These are phyloP conservation scores for Colletotrichum zoysiae DNA, from an alignment of 2,329 filamentous ascomycete species.

Conservation along the genomic window DNA sequence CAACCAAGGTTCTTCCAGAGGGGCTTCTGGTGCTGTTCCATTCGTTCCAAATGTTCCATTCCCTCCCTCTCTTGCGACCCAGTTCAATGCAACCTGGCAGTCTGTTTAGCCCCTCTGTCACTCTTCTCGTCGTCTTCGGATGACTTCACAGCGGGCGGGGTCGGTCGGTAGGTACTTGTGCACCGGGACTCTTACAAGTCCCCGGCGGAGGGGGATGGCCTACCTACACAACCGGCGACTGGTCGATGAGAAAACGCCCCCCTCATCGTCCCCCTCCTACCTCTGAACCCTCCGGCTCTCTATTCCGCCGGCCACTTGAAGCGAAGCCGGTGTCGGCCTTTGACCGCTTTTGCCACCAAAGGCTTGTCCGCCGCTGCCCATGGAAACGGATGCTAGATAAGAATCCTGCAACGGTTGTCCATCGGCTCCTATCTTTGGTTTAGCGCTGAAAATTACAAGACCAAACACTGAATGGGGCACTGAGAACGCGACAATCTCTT, in stretches of 20 bases:
- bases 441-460: conserved; percentile 22
- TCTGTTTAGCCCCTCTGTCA: conserved; percentile 10
- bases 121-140: conserved; percentile 23
- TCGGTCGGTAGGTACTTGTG: conserved; percentile 15
- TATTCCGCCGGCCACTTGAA: conserved; percentile 17
- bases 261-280: background rate
- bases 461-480: background rate
- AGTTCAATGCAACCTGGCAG: conserved; percentile 18
- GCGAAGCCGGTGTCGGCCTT: conserved; percentile 32
- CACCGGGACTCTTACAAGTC: conserved; percentile 19
- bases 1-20: conserved; percentile 35
- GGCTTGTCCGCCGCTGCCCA: conserved; percentile 17
- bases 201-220: background rate
- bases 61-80: conserved; percentile 4
- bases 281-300: conserved; percentile 5
- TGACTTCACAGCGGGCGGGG: conserved; percentile 22
- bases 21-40: conserved; percentile 32
- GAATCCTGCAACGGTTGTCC: conserved; percentile 33
- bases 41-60: conserved; percentile 30
- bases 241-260: conserved; percentile 22
- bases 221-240: background rate
- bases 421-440: conserved; percentile 28
- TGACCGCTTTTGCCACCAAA: conserved; percentile 8
- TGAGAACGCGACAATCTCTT: conserved; percentile 16
- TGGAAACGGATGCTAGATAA: conserved; percentile 23